phyloP scores from a whole-genome alignment of 805 yeast genomes.

The Candida silvicultrix region DNA sequence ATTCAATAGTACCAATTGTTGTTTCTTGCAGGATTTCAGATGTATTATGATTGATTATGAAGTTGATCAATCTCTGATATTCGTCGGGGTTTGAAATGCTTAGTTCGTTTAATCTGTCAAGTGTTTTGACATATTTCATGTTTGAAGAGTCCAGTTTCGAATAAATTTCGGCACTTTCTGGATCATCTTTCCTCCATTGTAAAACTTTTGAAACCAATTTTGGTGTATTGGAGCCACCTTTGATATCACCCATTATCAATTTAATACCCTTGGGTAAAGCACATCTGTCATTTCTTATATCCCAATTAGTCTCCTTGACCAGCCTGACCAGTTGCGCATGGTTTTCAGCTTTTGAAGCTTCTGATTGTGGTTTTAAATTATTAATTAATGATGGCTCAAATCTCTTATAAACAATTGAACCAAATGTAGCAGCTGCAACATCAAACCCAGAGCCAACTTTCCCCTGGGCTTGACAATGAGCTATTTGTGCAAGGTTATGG shows the following conservation, averaged over 20 bases:
- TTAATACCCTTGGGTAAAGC: slow-evolving; percentile 62
- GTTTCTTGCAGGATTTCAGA: slow-evolving; percentile 1
- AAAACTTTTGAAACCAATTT: slow-evolving; percentile 74
- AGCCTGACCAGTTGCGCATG: slow-evolving; percentile 26
- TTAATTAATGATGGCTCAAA: slow-evolving; percentile 54
- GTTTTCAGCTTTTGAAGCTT: slow-evolving; percentile 20
- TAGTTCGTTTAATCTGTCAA: slow-evolving; percentile 34
- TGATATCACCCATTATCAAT: slow-evolving; percentile 87
- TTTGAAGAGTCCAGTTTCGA: slow-evolving; percentile 52
- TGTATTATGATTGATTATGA: slow-evolving; percentile 11
- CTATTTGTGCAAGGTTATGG: slow-evolving; percentile 82
- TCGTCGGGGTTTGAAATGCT: slow-evolving; percentile 23
- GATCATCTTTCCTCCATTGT: slow-evolving; percentile 56
- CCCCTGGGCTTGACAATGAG: slow-evolving; percentile 92
- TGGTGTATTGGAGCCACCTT: slow-evolving; percentile 93
- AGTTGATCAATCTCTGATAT: slow-evolving; percentile 28
- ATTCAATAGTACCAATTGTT: slow-evolving; percentile 7
- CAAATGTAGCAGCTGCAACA: slow-evolving; percentile 92
- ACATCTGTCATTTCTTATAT: slow-evolving; percentile 45
- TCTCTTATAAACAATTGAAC: slow-evolving; percentile 77
- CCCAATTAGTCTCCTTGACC: slow-evolving; percentile 51
- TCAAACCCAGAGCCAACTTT: slow-evolving; percentile 97
- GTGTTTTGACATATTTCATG: slow-evolving; percentile 41
- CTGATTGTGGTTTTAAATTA: slow-evolving; percentile 26
- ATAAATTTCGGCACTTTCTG: slow-evolving; percentile 48